Base-by-base conservation (phyloP, 257 asterid genomes). In the Solanum clarkiae region DNA sequence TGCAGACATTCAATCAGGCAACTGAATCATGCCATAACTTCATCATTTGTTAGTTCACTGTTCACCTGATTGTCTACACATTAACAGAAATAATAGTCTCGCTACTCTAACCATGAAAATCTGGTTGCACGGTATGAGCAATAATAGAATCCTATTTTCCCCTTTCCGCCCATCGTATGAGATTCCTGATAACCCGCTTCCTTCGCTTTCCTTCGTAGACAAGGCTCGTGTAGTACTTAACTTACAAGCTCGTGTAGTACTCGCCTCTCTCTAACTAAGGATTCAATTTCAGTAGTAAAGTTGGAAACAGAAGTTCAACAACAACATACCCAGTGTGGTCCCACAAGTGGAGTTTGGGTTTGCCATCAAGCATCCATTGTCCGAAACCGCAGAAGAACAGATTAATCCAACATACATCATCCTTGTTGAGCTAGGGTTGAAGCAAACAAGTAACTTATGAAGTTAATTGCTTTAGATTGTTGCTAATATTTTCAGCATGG, bases 361-460 rank as follows among this genome's bases (percentile, higher is more conserved):
- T 7, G 5, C 17, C 63, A 77, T 26, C 82, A 7, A 45, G 47
- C 63, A 77, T 51, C 65, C 82, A 16, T 11, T 32, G 63, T 15
- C 65, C 29, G 24, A 26, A 47, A 75, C 45, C 3, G 7, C 49
- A 51, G 65, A 77, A 51, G 49, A 53, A 77, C 16, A 2, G 63
- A 77, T 26, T 12, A 29, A 77, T 77, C 82, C 82, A 53, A 63
- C 29, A 26, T 53, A 77, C 62, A 77, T 4, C 56, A 15, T 51
- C 29, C 65, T 77, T 51, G 82, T 77, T 86, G 84, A 81, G 71
- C 74, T 79, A 82, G 84, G 84, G 85, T 81, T 84, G 88, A 85
- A 90, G 88, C 86, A 82, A 86, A 84, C 90, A 89, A 81, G 91
- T 92, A 87, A 89, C 92, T 87, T 86, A 93, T 54, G 84, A 22